phyloP scores from a whole-genome alignment of 129 eudicot species.

The Centrapalus pauciflorus region DNA sequence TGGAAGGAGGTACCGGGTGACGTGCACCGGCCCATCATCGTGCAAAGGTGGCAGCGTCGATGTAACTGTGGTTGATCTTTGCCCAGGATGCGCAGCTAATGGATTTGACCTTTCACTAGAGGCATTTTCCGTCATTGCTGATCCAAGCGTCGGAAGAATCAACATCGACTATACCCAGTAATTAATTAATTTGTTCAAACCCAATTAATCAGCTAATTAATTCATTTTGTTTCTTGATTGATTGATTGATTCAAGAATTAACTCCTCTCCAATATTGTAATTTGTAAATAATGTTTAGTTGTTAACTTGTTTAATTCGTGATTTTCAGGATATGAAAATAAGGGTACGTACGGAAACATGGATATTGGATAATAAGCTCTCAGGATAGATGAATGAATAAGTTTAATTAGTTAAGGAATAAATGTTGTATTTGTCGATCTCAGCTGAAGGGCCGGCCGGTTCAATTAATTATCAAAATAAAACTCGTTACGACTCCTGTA shows the following conservation, averaged over 20 bases:
- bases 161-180: constrained; percentile 34
- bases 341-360: no score
- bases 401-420: neutral
- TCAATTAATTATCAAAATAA: neutral
- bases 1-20: constrained; percentile 29
- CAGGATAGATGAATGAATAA: neutral
- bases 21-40: constrained; percentile 31
- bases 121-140: constrained; percentile 39
- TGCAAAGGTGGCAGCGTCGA: constrained; percentile 28
- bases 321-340: constrained; percentile 9
- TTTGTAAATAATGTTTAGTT: no score
- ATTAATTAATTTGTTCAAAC: no score
- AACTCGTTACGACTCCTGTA: neutral
- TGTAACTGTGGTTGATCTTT: constrained; percentile 40
- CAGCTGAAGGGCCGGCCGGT: no score
- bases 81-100: constrained; percentile 34
- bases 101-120: constrained; percentile 39
- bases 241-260: no score
- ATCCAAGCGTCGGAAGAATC: constrained; percentile 34
- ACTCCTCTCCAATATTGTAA: no score
- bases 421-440: neutral
- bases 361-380: neutral
- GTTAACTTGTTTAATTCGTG: neutral
- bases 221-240: neutral
- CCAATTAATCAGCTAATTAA: no score